Evolutionary conservation across 2,329 filamentous ascomycete genomes (phyloP), one percentile per base, ranked within the genome.

Genomic region (Alternaria triticimaculans): DNA sequence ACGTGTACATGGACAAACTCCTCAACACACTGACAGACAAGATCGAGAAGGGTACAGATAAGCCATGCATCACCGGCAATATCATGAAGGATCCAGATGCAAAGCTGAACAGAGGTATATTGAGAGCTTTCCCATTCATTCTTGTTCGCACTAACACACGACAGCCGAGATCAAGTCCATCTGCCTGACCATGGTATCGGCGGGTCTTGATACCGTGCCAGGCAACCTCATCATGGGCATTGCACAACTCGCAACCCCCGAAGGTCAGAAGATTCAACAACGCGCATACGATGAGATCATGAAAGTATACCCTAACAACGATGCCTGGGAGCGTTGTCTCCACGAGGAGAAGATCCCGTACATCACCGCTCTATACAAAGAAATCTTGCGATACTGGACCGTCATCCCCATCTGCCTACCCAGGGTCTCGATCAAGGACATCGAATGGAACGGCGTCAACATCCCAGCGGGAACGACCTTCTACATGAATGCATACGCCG

Each of bases 391-490:
- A 25, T 95, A 88, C 83, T 95, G 89, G 86, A 91, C 89, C 3
- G 92, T 95, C 28, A 92, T 94, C 67, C 91, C 92, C 2, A 90
- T 96, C 70, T 93, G 89, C 71, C 84, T 96, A 1, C 92, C 92
- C 0, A 84, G 92, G 4, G 88, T 88, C 15, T 91, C 85, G 64
- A 90, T 92, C 75, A 91, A 90, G 69, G 89, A 92, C 65, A 92
- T 95, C 60, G 83, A 86, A 5, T 94, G 89, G 80, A 84, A 91
- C 23, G 87, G 87, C 15, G 83, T 88, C 0, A 81, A 85, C 1
- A 92, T 96, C 41, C 92, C 92, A 0, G 86, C 91, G 0, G 90
- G 91, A 2, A 94, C 90, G 1, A 92, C 90, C 2, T 93, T 95
- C 70, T 93, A 94, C 80, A 80, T 95, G 91, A 83, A 94, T 72